These are phyloP conservation scores for Termitomyces sp. DNA, from an alignment of 768 basidiomycete genomes.

Conservation along the genomic window DNA sequence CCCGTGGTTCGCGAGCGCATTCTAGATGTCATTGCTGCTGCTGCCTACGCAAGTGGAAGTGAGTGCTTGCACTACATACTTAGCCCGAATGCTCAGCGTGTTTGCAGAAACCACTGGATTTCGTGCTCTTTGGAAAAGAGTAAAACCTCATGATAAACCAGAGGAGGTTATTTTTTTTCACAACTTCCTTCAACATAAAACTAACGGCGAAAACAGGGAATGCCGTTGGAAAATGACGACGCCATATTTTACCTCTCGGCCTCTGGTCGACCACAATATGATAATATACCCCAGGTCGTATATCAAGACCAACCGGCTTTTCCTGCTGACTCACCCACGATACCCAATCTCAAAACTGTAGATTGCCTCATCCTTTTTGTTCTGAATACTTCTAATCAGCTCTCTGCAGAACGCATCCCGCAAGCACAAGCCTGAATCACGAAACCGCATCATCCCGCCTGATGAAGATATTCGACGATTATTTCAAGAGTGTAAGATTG, in stretches of 20 bases:
- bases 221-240: slow-evolving; percentile 68
- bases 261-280: not conserved
- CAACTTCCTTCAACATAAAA: not conserved
- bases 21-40: slow-evolving; percentile 76
- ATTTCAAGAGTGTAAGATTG: slow-evolving; percentile 82
- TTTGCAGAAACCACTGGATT: slow-evolving; percentile 38
- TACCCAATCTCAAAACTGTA: slow-evolving; percentile 24
- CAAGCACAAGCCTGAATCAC: slow-evolving; percentile 29
- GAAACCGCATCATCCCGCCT: slow-evolving; percentile 37
- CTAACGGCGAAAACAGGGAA: slow-evolving; percentile 35
- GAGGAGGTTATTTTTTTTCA: slow-evolving; percentile 47
- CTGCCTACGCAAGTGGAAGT: slow-evolving; percentile 53
- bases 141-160: slow-evolving; percentile 76
- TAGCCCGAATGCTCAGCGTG: not conserved
- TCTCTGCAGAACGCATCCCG: slow-evolving; percentile 18
- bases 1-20: slow-evolving; percentile 81
- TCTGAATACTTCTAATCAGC: slow-evolving; percentile 2
- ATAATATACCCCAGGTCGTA: slow-evolving; percentile 27
- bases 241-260: slow-evolving; percentile 54
- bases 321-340: slow-evolving; percentile 15
- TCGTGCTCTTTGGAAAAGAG: slow-evolving; percentile 69
- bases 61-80: slow-evolving; percentile 13
- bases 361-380: slow-evolving; percentile 5
- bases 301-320: slow-evolving; percentile 24
- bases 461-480: slow-evolving; percentile 74